Evolutionary conservation across 2,329 filamentous ascomycete species (phyloP), one percentile per base, ranked within the genome.

Genomic region (Epichloe uncinata): DNA sequence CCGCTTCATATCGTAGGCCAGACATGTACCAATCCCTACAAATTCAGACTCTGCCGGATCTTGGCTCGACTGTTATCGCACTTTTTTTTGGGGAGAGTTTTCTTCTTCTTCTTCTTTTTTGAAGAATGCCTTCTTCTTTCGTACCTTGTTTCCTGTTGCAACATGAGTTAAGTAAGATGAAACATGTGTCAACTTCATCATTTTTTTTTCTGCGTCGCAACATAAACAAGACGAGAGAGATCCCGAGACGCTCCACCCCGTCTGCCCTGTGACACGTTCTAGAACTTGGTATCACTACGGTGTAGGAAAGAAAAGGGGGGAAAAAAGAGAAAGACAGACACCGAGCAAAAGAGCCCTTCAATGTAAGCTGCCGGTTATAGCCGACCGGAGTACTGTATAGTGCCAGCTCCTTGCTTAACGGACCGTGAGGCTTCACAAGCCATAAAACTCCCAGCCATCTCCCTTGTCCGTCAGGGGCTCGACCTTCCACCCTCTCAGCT

Each of bases 391-490:
- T n/a, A 42, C 37, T 42, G n/a, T 12, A 30, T 30, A 9, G 15
- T 33, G 13, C 37, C 37, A 47, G 16, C 37, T 34, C 45, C 30
- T 41, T 33, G 16, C 18, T 18, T 7, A n/a, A 34, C 22, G 9
- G n/a, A 30, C 20, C 5, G 13, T 1, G 8, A 16, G 15, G 16
- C 5, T 41, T 64, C 56, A 82, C 51, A 84, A 65, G 60, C 77
- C 79, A 61, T 85, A 84, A 60, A 81, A 72, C 57, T 77, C 77
- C 81, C 81, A 85, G 53, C 80, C 80, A 65, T 84, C 80, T 52
- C 60, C 60, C 37, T 50, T 56, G 50, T 42, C 57, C 56, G 52
- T 60, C 60, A 47, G 3, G 49, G 57, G 51, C 48, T 59, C 55
- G 53, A 56, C 52, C 50, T 54, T 46, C n/a, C 37, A 50, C 18